Base-by-base conservation (phyloP, 2,329 filamentous ascomycete species). In the Fusarium nematophilum region DNA sequence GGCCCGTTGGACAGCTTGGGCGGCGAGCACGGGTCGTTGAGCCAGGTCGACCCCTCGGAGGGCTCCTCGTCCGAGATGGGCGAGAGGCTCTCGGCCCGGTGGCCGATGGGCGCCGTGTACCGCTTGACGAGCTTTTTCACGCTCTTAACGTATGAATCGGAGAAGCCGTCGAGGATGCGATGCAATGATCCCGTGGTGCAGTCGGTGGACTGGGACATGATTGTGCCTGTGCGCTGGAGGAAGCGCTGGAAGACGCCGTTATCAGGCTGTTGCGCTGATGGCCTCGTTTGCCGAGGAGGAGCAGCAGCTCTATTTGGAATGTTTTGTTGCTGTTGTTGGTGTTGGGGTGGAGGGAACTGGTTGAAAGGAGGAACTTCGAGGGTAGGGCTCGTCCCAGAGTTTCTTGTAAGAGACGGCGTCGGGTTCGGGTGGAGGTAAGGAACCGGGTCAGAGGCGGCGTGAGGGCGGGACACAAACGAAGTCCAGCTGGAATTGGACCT, bases 101-200 rank as follows among this genome's bases (percentile, higher is more conserved):
- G 50, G 13, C 57, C 58, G 3, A 69, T 50, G 2, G 73, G 73
- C 4, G 73, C 70, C 0, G 76, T 79, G 47, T 76, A 77, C 6
- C 72, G 65, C 55, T 76, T 79, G 30, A 80, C 65, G 0, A 80
- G 68, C 5, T 70, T 71, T 46, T 71, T 75, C 10, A 80, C 75
- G n/a, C 72, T 72, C 14, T 69, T 70, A 13, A 77, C 62, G 33
- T 79, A 77, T 3, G 67, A 51, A 2, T 73, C 64, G 1, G 73
- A 65, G 33, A 73, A 75, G 3, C 67, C 73, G 6, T 69, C 57
- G 9, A 78, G 67, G 1, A 75, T 59, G 3, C 71, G 69, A 10
- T 70, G 72, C 7, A 78, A 65, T 5, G 75, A 75, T 1, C 72
- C 72, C 1, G 72, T 75, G 2, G 76, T 78, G 48, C 71, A 68